Evolutionary conservation across 2,329 filamentous ascomycete species (phyloP), one percentile per base, ranked within the genome.

Genomic region (Fusarium anguioides): DNA sequence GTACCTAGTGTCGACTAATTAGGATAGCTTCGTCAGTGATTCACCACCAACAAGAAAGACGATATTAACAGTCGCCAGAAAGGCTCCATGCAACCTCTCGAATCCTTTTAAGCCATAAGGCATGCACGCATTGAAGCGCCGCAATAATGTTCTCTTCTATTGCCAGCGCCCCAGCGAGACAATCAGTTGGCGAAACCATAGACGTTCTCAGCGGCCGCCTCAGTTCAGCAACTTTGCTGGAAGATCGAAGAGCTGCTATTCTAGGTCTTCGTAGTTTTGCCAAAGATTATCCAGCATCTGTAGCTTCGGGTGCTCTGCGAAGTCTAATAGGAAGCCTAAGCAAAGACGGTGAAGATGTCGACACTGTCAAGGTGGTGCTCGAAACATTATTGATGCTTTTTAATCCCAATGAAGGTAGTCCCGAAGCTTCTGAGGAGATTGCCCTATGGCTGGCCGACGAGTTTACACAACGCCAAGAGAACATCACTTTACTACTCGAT

Each of bases 331-430:
- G 87, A 14, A 93, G 92, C 72, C 81, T 99, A 51, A 88, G 88
- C 69, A 94, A 93, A 76, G 96, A 99, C 85, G 89, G 88, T 61
- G 93, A 97, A 76, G 96, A 99, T 84, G 91, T 97, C 58, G 96
- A 99, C 78, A 99, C 96, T 7, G 91, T 97, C 76, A 97, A 97
- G 80, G 89, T 97, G 57, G 92, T 97, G 63, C 84, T 99, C 68
- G 96, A 99, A 85, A 99, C 96, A 41, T 82, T 99, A 73, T 83
- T 98, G 76, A 95, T 96, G 89, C 89, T 99, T 37, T 98, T 98
- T 78, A 89, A 80, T 66, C 88, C 88, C 37, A 89, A 89, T 70
- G 83, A 86, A 71, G 82, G 84, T 75, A 96, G 93, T 83, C 87
- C 93, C 29, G 95, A 98, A 84, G 93, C 95, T 52, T 97, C 95